Base-by-base conservation (phyloP, 768 basidiomycete species). In the Boletus subparvulus region DNA sequence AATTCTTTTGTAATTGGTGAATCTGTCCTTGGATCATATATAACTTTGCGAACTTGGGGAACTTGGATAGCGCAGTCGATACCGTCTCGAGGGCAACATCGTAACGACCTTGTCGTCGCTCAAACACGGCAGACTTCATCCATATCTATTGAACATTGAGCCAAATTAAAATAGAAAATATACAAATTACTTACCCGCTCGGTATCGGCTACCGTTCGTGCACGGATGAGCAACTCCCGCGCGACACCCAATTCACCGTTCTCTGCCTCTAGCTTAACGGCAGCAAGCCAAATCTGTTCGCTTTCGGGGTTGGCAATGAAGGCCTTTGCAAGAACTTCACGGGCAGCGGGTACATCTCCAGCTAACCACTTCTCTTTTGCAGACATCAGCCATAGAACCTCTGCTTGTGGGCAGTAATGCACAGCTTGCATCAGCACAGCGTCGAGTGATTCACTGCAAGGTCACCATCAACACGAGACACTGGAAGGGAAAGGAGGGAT, bases 111-210 rank as follows among this genome's bases (percentile, higher is more conserved):
- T 94, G 92, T 68, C 96, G 91, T 11, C 95, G 83, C 67, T 98
- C 94, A 63, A 99, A 94, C 1, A 92, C 92, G 3, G 92, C 94
- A 1, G 92, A 94, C 71, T 99, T 98, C 94, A 98, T 94, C 97
- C 96, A 99, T 50, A 99, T 98, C 94, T 96, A 66, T 10, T 8
- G 7, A 24, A 28, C 24, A 37, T 50, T 45, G 44, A 41, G 30
- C n/a, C 3, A 1, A 21, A 40, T 37, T 39, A 19, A 26, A 11
- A 19, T 8, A 2, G 21, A 19, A 33, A 21, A 14, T 6, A 11
- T 28, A 21, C 33, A 8, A 30, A 24, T 32, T 10, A 74, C 86
- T 65, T 61, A 93, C 94, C 72, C 94, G 77, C 62, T 96, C 88
- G 1, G 96, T 98, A 64, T 93, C 91, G 0, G 95, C 94, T 13